Evolutionary conservation across 2,329 filamentous ascomycete species (phyloP).

Genomic region (Myriosclerotinia scirpicola): DNA sequence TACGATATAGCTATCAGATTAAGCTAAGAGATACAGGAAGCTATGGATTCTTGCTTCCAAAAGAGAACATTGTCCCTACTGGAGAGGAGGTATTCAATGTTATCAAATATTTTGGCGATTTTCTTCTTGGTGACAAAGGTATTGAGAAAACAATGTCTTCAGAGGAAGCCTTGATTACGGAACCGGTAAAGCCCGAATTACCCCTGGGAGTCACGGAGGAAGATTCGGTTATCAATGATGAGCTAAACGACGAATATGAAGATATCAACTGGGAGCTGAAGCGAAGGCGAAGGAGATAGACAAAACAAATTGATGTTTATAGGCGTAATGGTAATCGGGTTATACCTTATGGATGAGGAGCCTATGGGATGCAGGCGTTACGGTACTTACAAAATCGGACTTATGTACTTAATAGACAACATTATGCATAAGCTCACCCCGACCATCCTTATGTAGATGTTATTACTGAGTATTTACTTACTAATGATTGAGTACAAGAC

Average conservation of each 20-base stretch:
- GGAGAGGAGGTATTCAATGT: slow-evolving; percentile 85
- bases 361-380: not conserved
- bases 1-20: slow-evolving; percentile 87
- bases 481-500: not conserved
- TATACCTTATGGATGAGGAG: slow-evolving; percentile 14
- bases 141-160: slow-evolving; percentile 49
- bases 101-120: slow-evolving; percentile 80
- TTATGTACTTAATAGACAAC: not conserved
- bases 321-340: slow-evolving; percentile 10
- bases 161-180: slow-evolving; percentile 27
- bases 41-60: slow-evolving; percentile 89
- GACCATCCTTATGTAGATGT: not conserved
- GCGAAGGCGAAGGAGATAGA: slow-evolving; percentile 26
- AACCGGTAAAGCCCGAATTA: slow-evolving; percentile 1
- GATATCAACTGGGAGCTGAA: slow-evolving; percentile 36
- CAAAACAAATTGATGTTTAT: slow-evolving; percentile 2
- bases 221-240: not conserved
- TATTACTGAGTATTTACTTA: not conserved
- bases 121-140: slow-evolving; percentile 68
- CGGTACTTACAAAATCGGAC: not conserved
- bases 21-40: slow-evolving; percentile 91
- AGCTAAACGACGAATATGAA: slow-evolving; percentile 27
- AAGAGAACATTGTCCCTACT: slow-evolving; percentile 82
- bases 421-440: not conserved
- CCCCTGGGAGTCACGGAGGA: not conserved